Percentiles rank a stretch among this genome's conserved stretches.
Conservation (phyloP, 257 asterid species). For the Solanum dulcamara region DNA sequence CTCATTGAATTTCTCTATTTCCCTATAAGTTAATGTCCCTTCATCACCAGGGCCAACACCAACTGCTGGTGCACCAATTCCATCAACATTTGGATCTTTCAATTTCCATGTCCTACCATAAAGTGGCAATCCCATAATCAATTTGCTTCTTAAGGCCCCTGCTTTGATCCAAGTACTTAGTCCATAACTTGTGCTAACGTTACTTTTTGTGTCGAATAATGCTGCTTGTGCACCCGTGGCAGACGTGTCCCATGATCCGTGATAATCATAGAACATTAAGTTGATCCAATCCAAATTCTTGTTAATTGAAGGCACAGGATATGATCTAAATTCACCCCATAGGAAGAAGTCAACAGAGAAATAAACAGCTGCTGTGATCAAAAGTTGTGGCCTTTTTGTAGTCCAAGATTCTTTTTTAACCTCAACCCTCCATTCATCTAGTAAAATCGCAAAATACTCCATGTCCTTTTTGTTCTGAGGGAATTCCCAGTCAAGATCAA, state of each 20-base stretch:
- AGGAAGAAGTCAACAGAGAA: slow-evolving; percentile 43
- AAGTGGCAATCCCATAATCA: slow-evolving; percentile 71
- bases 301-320: slow-evolving; percentile 40
- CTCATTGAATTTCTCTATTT: slow-evolving; percentile 43
- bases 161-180: slow-evolving; percentile 51
- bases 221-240: slow-evolving; percentile 78
- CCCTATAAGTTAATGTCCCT: slow-evolving; percentile 28
- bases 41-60: slow-evolving; percentile 51
- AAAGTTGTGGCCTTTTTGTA: slow-evolving; percentile 27
- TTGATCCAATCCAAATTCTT: slow-evolving; percentile 67
- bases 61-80: slow-evolving; percentile 62
- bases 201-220: slow-evolving; percentile 38
- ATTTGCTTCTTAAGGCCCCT: slow-evolving; percentile 40
- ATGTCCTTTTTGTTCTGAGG: slow-evolving; percentile 46
- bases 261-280: slow-evolving; percentile 65
- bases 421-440: slow-evolving; percentile 58
- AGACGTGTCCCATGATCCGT: slow-evolving; percentile 49
- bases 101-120: slow-evolving; percentile 74
- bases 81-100: slow-evolving; percentile 24
- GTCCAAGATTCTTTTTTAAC: slow-evolving; percentile 27
- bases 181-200: slow-evolving; percentile 60
- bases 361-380: slow-evolving; percentile 77
- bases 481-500: slow-evolving; percentile 78
- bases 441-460: slow-evolving; percentile 29
- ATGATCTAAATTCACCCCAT: slow-evolving; percentile 25